These are phyloP conservation scores for Tolypocladium tropicale DNA, from an alignment of 2,329 filamentous ascomycete genomes.

Conservation along the genomic window DNA sequence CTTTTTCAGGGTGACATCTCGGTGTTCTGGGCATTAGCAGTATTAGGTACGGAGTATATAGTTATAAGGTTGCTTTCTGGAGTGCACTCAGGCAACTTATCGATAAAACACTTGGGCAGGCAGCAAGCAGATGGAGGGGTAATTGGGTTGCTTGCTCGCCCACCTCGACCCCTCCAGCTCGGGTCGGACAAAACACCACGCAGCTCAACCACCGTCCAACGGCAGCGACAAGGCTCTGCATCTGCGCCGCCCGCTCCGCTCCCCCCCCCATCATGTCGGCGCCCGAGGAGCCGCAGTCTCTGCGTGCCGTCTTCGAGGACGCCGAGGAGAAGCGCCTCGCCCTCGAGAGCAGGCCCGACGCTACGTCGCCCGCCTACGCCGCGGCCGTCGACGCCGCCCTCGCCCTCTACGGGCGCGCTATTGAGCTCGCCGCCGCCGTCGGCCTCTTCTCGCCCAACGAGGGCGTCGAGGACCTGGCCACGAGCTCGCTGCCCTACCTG, in stretches of 20 bases:
- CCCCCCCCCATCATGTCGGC: slow-evolving; percentile 1
- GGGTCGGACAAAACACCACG: neutral
- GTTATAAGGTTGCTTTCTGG: no score
- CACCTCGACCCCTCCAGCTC: neutral
- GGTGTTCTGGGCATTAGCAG: no score
- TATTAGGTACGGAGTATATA: no score
- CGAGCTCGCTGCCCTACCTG: slow-evolving; percentile 77
- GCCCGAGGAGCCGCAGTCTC: slow-evolving; percentile 34
- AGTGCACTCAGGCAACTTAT: no score
- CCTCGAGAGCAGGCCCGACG: slow-evolving; percentile 56
- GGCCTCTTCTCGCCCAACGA: slow-evolving; percentile 90
- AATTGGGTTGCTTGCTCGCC: no score
- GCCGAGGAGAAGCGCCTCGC: slow-evolving; percentile 40
- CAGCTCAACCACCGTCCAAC: neutral
- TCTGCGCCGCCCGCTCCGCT: no score
- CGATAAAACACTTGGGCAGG: no score
- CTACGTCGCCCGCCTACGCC: slow-evolving; percentile 55
- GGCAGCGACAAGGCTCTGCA: no score
- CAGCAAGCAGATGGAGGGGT: no score
- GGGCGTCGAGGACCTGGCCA: slow-evolving; percentile 73
- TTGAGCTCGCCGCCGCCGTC: slow-evolving; percentile 56
- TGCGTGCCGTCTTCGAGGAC: slow-evolving; percentile 37
- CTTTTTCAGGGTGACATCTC: no score
- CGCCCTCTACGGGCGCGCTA: slow-evolving; percentile 61
- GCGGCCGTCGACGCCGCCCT: slow-evolving; percentile 58